Base-by-base conservation (phyloP, 805 yeast species). In the Phaffomyces antillensis region DNA sequence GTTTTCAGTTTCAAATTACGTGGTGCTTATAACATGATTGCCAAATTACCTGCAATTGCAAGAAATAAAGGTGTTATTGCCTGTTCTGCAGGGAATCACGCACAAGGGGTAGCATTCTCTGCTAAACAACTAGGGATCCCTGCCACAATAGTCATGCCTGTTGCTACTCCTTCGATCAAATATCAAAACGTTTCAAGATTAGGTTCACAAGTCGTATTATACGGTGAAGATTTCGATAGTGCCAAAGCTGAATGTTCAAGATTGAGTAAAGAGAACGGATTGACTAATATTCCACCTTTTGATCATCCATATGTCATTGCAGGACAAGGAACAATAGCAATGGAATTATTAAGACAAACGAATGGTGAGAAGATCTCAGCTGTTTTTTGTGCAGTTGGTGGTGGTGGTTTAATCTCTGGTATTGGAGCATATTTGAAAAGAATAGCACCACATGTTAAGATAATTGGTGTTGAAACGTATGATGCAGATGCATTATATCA, bases 11-110 rank as follows among this genome's bases (percentile, higher is more conserved):
- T 93, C 76, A 93, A 93, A 67, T 73, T 93, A 48, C 82, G 99
- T 63, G 99, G 99, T 47, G 99, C 99, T 16, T 88, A 90, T 67
- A 93, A 93, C 64, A 89, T 88, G 96, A 85, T 93, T 56, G 95
- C 98, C 32, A 86, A 91, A 56, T 66, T 93, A 41, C 79, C 81
- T 43, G 66, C 76, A n/a, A 43, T 61, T 8, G 59, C 66, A 33
- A 81, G 54, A 75, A 82, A 51, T 56, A 87, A 62, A 72, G 99
- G 99, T 55, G 97, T 93, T 44, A 85, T 95, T 61, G 97, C 98
- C 0, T 93, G 98, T 59, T 88, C 97, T 28, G 99, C 99, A 5
- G 99, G 99, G 32, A 93, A 93, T 65, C 99, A 93, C 58, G 99
- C 99, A 2, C 99, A 93, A 63, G 99, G 99, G 53, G 98, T 93